Conservation (phyloP, 768 basidiomycete genomes). For the Russula lepida region DNA sequence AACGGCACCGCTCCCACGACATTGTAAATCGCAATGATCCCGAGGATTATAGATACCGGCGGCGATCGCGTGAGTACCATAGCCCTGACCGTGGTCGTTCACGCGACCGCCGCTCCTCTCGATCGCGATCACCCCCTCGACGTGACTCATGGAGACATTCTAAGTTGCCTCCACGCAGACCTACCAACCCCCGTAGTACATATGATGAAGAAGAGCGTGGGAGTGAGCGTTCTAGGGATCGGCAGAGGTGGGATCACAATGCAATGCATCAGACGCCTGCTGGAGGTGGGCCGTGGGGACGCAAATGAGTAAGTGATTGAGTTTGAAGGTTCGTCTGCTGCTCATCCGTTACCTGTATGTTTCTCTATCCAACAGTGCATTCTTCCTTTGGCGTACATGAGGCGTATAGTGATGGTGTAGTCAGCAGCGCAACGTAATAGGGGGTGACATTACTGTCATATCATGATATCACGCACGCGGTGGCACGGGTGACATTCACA, state of each 20-base stretch:
- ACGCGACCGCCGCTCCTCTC: conserved; percentile 6
- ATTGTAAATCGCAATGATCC: neutral
- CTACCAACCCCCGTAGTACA: conserved; percentile 13
- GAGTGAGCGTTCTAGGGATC: conserved; percentile 36
- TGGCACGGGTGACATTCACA: neutral
- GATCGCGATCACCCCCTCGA: conserved; percentile 22
- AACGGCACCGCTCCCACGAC: conserved; percentile 1
- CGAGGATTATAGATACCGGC: neutral
- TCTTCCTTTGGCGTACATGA: neutral
- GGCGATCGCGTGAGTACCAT: conserved; percentile 17
- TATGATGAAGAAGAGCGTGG: conserved; percentile 32
- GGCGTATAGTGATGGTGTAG: neutral
- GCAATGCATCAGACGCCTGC: conserved; percentile 18
- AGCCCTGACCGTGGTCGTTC: conserved; percentile 17
- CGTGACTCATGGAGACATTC: conserved; percentile 10
- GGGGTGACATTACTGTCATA: no score
- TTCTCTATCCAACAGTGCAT: neutral
- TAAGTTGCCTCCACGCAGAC: neutral
- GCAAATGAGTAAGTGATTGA: neutral
- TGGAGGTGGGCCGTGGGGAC: neutral
- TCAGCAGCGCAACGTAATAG: neutral
- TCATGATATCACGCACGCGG: no score
- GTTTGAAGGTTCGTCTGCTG: neutral
- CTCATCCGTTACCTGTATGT: neutral
- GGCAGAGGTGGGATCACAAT: conserved; percentile 41